Conservation (phyloP, 768 basidiomycete species). For the Phaeotremella skinneri region DNA sequence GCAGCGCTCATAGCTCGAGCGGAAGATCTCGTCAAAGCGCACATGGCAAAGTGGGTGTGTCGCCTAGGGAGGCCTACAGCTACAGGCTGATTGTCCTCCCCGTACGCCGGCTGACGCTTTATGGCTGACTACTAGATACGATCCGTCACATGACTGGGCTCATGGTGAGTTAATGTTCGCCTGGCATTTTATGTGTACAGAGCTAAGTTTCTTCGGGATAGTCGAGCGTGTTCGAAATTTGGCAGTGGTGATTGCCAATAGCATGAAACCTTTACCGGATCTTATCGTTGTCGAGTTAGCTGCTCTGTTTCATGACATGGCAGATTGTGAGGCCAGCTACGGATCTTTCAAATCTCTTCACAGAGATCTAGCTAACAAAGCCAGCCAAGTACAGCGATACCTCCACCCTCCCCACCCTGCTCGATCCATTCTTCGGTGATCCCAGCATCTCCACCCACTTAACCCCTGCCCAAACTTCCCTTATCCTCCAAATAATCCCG, state of each 20-base stretch:
- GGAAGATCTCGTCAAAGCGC: constrained; percentile 44
- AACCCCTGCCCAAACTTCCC: constrained; percentile 7
- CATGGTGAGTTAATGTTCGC: constrained; percentile 35
- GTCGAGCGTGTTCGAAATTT: constrained; percentile 79
- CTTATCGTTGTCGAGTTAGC: constrained; percentile 75
- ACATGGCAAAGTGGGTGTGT: constrained; percentile 43
- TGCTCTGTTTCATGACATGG: constrained; percentile 82
- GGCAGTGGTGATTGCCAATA: constrained; percentile 65
- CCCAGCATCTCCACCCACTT: constrained; percentile 11
- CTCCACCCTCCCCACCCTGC: constrained; percentile 19
- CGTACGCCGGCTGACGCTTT: background rate
- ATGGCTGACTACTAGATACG: constrained; percentile 30
- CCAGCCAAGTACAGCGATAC: constrained; percentile 37
- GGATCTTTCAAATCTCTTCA: background rate
- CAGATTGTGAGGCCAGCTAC: constrained; percentile 52
- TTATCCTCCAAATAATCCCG: constrained; percentile 59
- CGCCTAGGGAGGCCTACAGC: background rate
- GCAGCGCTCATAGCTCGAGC: constrained; percentile 24
- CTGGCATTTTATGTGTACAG: background rate
- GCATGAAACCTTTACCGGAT: constrained; percentile 58
- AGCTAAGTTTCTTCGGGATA: constrained; percentile 44
- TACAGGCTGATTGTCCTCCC: background rate
- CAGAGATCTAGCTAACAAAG: background rate
- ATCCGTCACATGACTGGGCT: constrained; percentile 51
- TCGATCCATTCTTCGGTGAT: constrained; percentile 18